Evolutionary conservation across 2,329 filamentous ascomycete genomes (phyloP), one percentile per base, ranked within the genome.

Genomic region (Phoma sp.): DNA sequence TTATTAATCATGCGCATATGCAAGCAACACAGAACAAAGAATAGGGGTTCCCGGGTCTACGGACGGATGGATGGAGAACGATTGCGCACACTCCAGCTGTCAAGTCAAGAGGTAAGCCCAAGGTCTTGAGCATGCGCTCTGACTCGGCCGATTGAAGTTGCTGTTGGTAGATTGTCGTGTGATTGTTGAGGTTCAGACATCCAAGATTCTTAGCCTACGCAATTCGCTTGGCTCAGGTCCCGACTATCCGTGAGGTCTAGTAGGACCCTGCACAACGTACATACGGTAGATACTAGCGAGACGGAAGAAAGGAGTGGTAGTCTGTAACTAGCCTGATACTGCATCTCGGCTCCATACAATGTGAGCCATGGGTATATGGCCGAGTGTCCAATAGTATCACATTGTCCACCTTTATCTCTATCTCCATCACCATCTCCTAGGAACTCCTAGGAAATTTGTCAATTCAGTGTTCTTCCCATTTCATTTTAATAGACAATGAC

Each of bases 181-280:
- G 18, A 33, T 45, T 22, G 35, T 45, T 4, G 13, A 22, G 10
- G 45, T 24, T 45, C 14, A 14, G 22, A 14, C 24, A 11, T 9
- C 51, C 40, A 49, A 54, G 51, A 8, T 25, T 32, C 51, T 54
- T 54, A 54, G 51, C 51, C 32, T 54, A 49, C 51, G 45, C 46
- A 49, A 54, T 49, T 30, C 9, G 29, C 51, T 54, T 54, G 51
- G 51, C 51, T n/a, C 13, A 11, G 18, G 29, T 36, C 38, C 51
- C 27, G 29, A 36, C 14, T 37, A 53, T 23, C 51, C 51, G 45
- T 32, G 22, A n/a, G n/a, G 6, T 11, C 11, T 30, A 6, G 23
- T 50, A 32, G 32, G 25, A 36, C 25, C 24, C 5, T 25, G 29
- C 23, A 29, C 14, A 37, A n/a, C 30, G 22, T 33, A 14, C 29